phyloP scores from a whole-genome alignment of 257 asterid genomes.

The Eucommia ulmoides region DNA sequence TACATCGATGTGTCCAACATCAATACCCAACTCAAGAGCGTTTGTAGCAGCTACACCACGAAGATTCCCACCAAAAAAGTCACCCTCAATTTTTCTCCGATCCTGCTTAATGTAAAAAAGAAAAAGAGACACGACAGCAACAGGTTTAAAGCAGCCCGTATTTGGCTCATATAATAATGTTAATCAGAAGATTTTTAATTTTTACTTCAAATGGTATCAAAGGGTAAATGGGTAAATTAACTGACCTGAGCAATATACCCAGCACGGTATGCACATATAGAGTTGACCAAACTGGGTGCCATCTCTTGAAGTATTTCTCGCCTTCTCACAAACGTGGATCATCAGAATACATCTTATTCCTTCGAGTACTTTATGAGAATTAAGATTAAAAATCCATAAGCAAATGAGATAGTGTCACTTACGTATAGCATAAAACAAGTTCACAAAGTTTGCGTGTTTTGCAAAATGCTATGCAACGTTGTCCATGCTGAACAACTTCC shows the following conservation, averaged over 20 bases:
- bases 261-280: constrained; percentile 66
- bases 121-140: too few relatives aligned
- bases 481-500: constrained; percentile 94
- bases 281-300: constrained; percentile 54
- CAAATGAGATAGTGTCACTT: too few relatives aligned
- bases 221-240: constrained; percentile 12
- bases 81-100: constrained; percentile 79
- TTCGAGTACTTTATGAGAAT: too few relatives aligned
- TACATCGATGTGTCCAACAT: constrained; percentile 89
- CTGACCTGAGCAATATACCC: constrained; percentile 91
- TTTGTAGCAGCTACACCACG: constrained; percentile 92
- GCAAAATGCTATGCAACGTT: constrained; percentile 93
- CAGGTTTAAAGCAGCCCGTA: too few relatives aligned
- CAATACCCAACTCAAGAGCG: constrained; percentile 97
- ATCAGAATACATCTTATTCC: constrained; percentile 11
- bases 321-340: constrained; percentile 32
- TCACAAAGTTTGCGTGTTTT: constrained; percentile 94
- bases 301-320: constrained; percentile 75
- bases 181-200: too few relatives aligned
- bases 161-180: too few relatives aligned
- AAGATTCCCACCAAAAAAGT: constrained; percentile 58
- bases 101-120: constrained; percentile 68
- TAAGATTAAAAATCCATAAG: too few relatives aligned
- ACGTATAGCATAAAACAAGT: constrained; percentile 91
- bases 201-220: too few relatives aligned